Percentiles rank a stretch among this genome's conserved stretches.
Evolutionary conservation across 108 stramenopile genomes (phyloP).

Genomic region (Discostella pseudostelligera): DNA sequence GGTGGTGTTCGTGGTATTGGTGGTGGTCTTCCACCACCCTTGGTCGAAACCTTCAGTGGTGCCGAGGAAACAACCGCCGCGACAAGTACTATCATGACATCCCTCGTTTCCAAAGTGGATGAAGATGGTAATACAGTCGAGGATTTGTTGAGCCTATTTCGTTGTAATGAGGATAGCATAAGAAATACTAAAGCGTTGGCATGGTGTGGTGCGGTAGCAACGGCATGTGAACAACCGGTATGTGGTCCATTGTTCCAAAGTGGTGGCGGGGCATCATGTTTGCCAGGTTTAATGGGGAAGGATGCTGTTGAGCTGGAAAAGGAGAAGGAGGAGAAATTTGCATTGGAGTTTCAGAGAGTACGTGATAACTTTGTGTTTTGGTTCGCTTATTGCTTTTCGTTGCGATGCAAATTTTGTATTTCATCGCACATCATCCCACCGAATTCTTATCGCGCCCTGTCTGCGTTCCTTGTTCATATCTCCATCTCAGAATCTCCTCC

Average conservation of each 20-base stretch:
- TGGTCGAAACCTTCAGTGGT: neutral
- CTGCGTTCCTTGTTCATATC: neutral
- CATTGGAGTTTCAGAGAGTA: constrained; percentile 29
- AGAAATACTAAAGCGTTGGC: neutral
- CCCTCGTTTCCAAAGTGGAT: neutral
- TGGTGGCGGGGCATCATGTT: too few species aligned
- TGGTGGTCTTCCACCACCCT: neutral
- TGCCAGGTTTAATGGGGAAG: too few species aligned
- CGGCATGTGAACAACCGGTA: neutral
- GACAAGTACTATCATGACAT: neutral
- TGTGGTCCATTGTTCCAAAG: constrained; percentile 9
- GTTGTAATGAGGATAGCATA: constrained; percentile 26
- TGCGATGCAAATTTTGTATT: constrained; percentile 5
- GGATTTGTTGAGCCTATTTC: constrained; percentile 15
- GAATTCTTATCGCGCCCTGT: neutral
- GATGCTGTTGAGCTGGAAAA: constrained; percentile 19
- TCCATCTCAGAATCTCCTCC: neutral
- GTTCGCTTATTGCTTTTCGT: neutral
- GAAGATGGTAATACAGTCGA: constrained; percentile 5
- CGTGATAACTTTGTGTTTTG: constrained; percentile 7
- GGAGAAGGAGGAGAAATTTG: constrained; percentile 24
- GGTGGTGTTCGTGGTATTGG: neutral
- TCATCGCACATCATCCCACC: too few species aligned
- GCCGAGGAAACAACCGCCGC: neutral
- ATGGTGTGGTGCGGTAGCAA: constrained; percentile 7